Evolutionary conservation across 208 protist species (phyloP).

Genomic region (Balamuthia mandrillaris): DNA sequence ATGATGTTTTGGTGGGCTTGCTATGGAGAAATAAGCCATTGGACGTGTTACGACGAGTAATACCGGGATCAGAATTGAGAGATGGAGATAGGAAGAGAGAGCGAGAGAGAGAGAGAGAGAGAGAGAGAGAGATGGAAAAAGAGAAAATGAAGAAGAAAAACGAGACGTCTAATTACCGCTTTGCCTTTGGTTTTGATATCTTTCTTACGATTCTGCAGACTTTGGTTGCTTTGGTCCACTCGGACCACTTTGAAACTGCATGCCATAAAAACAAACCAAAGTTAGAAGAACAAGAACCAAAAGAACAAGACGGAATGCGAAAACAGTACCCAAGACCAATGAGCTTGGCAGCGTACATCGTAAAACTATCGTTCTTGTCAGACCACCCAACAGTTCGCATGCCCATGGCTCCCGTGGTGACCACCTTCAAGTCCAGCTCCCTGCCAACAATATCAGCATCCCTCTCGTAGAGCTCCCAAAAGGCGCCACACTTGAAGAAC

Average conservation of each 20-base stretch:
- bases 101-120: not conserved
- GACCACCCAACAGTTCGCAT: conserved; percentile 68
- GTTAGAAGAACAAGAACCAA: too few species aligned
- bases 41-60: too few species aligned
- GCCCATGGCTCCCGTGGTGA: conserved; percentile 52
- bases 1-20: not conserved
- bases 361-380: conserved; percentile 51
- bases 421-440: conserved; percentile 54
- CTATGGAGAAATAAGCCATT: too few species aligned
- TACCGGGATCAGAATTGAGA: too few species aligned
- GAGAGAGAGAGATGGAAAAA: not conserved
- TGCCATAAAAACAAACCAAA: too few species aligned
- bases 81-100: too few species aligned
- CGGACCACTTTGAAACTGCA: conserved; percentile 8
- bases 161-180: not conserved
- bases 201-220: not conserved
- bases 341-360: conserved; percentile 52
- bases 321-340: conserved; percentile 46
- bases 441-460: conserved; percentile 59
- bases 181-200: not conserved
- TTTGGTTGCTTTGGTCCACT: not conserved
- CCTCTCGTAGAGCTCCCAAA: conserved; percentile 68
- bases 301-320: too few species aligned
- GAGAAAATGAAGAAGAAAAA: not conserved
- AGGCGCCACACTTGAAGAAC: conserved; percentile 69